phyloP scores from a whole-genome alignment of 192 early-diverging fungal genomes.

The Jimgerdemannia flammicorona region DNA sequence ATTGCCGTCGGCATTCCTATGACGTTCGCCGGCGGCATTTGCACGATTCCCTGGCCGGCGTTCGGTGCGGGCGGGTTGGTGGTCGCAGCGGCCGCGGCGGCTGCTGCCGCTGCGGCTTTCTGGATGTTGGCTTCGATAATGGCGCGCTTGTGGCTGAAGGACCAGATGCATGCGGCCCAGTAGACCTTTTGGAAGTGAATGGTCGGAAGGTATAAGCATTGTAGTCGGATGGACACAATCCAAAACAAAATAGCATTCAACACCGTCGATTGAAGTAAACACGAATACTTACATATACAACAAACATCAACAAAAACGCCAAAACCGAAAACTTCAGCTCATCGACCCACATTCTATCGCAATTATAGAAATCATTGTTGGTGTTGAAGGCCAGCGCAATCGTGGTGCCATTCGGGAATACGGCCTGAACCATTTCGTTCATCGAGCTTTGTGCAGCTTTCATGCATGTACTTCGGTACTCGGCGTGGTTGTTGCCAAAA shows the following conservation, averaged over 20 bases:
- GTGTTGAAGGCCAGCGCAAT: slow-evolving; percentile 16
- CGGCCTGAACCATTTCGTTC: slow-evolving; percentile 1
- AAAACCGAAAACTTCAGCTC: slow-evolving; percentile 29
- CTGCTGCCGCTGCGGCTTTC: background rate
- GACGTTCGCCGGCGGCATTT: background rate
- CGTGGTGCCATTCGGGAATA: slow-evolving; percentile 8
- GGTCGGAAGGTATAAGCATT: background rate
- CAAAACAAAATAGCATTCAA: background rate
- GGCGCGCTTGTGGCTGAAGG: slow-evolving; percentile 14
- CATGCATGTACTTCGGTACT: slow-evolving; percentile 22
- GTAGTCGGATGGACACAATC: background rate
- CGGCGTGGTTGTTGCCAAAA: slow-evolving; percentile 16
- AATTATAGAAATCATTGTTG: slow-evolving; percentile 26
- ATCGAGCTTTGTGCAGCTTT: background rate
- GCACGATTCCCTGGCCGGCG: background rate
- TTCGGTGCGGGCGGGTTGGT: background rate
- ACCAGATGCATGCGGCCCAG: slow-evolving; percentile 26
- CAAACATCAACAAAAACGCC: slow-evolving; percentile 11
- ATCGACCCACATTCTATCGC: slow-evolving; percentile 24
- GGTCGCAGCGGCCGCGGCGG: too few species aligned
- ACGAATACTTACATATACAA: slow-evolving; percentile 20
- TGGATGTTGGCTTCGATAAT: background rate
- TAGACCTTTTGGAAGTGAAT: slow-evolving; percentile 5
- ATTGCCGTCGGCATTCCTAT: too few species aligned
- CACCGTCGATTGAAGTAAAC: background rate